A percentile compares a stretch with the other conserved stretches of the same genome.
These are phyloP conservation scores for Cyberlindnera sargentensis DNA, from an alignment of 805 yeast species.

Conservation along the genomic window DNA sequence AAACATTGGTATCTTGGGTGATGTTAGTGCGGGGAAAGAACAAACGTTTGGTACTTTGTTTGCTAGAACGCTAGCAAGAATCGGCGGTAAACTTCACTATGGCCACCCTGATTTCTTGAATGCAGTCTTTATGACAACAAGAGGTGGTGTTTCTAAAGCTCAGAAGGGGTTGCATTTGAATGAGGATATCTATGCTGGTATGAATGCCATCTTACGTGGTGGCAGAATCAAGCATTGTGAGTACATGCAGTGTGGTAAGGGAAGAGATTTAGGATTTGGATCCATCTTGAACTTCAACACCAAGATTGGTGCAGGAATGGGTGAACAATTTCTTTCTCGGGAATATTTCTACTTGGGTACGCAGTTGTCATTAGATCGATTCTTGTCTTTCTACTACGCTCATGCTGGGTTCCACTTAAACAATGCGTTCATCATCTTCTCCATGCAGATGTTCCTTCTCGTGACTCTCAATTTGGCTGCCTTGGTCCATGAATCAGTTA, in stretches of 20 bases:
- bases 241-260: constrained; percentile 81
- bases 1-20: constrained; percentile 75
- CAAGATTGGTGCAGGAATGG: constrained; percentile 88
- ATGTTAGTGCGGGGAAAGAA: constrained; percentile 84
- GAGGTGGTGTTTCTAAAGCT: constrained; percentile 85
- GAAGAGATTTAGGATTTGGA: constrained; percentile 79
- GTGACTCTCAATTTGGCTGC: constrained; percentile 57
- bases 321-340: constrained; percentile 78
- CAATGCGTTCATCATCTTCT: constrained; percentile 64
- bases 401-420: constrained; percentile 85
- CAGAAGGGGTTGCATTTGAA: constrained; percentile 77
- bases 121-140: constrained; percentile 67
- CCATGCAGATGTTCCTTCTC: constrained; percentile 55
- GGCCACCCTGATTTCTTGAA: constrained; percentile 85
- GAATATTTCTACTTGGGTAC: constrained; percentile 77
- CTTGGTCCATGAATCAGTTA: constrained; percentile 49
- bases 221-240: constrained; percentile 83
- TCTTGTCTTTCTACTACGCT: constrained; percentile 74
- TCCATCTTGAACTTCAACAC: constrained; percentile 78
- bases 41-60: constrained; percentile 83
- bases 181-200: constrained; percentile 84
- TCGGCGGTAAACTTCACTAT: constrained; percentile 79
- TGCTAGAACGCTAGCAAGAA: constrained; percentile 74
- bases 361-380: constrained; percentile 69
- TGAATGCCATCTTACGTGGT: constrained; percentile 70